Base-by-base conservation (phyloP, 2,329 filamentous ascomycete species). In the Arthrobotrys sphaeroides region DNA sequence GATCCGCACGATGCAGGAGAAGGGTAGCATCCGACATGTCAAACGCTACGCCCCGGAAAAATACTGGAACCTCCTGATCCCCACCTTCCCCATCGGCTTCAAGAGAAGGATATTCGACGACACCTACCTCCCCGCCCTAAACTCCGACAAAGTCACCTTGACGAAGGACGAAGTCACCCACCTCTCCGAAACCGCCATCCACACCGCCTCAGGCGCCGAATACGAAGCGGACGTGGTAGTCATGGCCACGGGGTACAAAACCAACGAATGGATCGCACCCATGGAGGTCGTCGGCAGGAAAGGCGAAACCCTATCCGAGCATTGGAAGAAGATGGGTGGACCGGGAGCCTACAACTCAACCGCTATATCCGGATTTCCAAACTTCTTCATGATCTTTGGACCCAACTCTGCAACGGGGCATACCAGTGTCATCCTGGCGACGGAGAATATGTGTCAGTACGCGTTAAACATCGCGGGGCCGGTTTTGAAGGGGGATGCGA, bases 391-490 rank as follows among this genome's bases (percentile, higher is more conserved):
- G 68, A 81, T 90, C 2, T 53, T 73, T 13, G 74, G 89, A 0
- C 89, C 89, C 0, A 91, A 91, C 79, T 86, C 87, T 0, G 84
- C 83, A 0, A 90, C 88, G 0, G 89, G 89, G 0, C 88, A 91
- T 80, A 86, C 84, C 0, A 87, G 85, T 10, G 86, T 88, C 7
- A 85, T 90, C 49, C 84, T 90, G 78, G 86, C 88, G 0, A 83
- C 84, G 2, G 89, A 90, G 78, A 90, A 90, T 79, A 85, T 85
- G 79, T 83, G 89, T 77, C 87, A 88, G 73, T 89, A 87, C 79
- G 84, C 86, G 0, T 79, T 90, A 7, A 87, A 87, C 0, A 84
- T 90, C 77, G 85, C 90, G 77, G 85, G 84, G 78, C 85, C 86
- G 1, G 83, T 89, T 16, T 73, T 87, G 10, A 80, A 82, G 2